Evolutionary conservation across 441 rosid species (phyloP), one percentile per base, ranked within the genome.

Genomic region (Metrosideros polymorpha): DNA sequence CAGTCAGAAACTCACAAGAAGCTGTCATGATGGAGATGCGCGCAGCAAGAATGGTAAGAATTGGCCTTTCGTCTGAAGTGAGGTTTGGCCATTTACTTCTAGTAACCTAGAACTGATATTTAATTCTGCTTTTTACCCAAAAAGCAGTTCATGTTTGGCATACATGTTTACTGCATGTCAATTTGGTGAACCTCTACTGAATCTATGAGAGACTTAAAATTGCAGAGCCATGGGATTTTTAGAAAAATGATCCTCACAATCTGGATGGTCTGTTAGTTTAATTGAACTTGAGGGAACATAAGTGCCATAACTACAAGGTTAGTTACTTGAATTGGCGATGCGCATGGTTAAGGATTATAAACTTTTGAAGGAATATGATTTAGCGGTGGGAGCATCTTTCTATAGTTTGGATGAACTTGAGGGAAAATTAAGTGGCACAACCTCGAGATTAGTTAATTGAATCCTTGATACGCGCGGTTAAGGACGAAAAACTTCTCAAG

Each of bases 1-100:
- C 93, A 4, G 98, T 97, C 63, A 91, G 97, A 90, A 97, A 96
- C 87, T 92, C 97, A 3, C 99, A 97, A 86, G 98, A 97, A 91
- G 93, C 98, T 51, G 93, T 94, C 91, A 95, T 94, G 99, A 96
- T 96, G 99, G 99, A 97, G 90, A 94, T 93, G 98, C 96, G 98
- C 25, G 98, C 99, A 39, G 92, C 99, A 17, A 91, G 98, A 92
- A 93, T 97, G 98, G 98, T 97, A 47, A 88, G 88, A 79, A 32
- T 9, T 15, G 51, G 77, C 57, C 86, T 77, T 52, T 42, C 56
- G 19, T 82, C 13, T 79, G 47, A 82, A 12, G 2, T 45, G 27
- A 55, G 47, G 22, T 30, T 76, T 83, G 7, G 47, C 50, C 45
- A 29, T 42, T 4, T 59, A 56, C 6, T 19, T 86, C 7, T 27